These are phyloP conservation scores for Fusarium decemcellulare DNA, from an alignment of 2,329 filamentous ascomycete species.

Conservation along the genomic window DNA sequence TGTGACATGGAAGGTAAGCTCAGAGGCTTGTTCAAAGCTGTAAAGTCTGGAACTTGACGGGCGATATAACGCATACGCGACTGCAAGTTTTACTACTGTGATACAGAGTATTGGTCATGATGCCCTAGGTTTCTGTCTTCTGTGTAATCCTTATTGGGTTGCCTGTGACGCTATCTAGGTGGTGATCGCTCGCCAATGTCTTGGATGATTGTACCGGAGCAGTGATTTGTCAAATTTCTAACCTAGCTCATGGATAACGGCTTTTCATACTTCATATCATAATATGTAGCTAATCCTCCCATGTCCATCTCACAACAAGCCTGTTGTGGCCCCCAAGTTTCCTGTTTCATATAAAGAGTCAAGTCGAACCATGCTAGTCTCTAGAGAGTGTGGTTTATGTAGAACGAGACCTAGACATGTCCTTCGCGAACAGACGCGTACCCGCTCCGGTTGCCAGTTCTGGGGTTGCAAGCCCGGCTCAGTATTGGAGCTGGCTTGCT, in stretches of 20 bases:
- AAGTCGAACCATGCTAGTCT: conserved; percentile 1
- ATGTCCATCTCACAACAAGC: background rate
- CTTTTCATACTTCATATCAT: conserved; percentile 15
- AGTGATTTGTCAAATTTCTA: conserved; percentile 26
- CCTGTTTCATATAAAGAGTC: background rate
- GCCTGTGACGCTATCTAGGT: too few relatives aligned
- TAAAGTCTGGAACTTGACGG: too few relatives aligned
- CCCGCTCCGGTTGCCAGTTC: background rate
- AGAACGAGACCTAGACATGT: background rate
- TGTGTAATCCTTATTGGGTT: too few relatives aligned
- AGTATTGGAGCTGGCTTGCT: background rate
- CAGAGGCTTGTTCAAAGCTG: too few relatives aligned
- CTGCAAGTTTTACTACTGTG: too few relatives aligned
- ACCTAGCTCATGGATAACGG: conserved; percentile 1
- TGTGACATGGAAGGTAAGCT: too few relatives aligned
- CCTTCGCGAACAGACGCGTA: background rate
- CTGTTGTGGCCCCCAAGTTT: background rate
- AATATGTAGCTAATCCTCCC: conserved; percentile 5
- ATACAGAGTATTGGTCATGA: too few relatives aligned
- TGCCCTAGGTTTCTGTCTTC: too few relatives aligned
- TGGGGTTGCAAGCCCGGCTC: background rate
- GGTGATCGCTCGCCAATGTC: too few relatives aligned
- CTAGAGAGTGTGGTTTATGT: conserved; percentile 17
- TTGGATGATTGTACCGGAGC: background rate
- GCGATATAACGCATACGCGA: too few relatives aligned